A percentile compares a stretch with the other conserved stretches of the same genome.
Evolutionary conservation across 1,284 basidiomycete species (phyloP).

Genomic region (Cutaneotrichosporon sp.): DNA sequence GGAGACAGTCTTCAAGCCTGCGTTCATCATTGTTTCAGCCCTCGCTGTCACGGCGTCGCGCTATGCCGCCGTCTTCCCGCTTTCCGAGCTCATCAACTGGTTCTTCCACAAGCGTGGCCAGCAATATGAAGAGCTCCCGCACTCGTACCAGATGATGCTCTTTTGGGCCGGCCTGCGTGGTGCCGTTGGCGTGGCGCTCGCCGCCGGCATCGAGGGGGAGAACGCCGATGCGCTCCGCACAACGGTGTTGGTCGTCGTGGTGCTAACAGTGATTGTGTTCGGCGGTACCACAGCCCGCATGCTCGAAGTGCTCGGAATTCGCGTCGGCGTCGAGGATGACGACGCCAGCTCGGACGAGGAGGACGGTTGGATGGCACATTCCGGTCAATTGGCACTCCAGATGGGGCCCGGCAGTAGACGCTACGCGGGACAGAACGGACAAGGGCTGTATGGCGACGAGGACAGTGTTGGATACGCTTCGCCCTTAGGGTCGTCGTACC

Average conservation of each 20-base stretch:
- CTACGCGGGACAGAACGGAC: constrained; percentile 41
- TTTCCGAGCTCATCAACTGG: constrained; percentile 92
- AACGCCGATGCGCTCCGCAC: constrained; percentile 87
- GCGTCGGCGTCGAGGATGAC: constrained; percentile 92
- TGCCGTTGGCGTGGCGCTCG: constrained; percentile 93
- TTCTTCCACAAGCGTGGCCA: constrained; percentile 78
- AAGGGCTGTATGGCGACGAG: constrained; percentile 34
- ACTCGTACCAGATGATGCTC: constrained; percentile 96
- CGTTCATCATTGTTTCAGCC: constrained; percentile 83
- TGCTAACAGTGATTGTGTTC: constrained; percentile 90
- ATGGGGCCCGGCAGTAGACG: constrained; percentile 40
- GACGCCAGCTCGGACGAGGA: constrained; percentile 75
- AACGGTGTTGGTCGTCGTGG: constrained; percentile 92
- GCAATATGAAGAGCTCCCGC: constrained; percentile 78
- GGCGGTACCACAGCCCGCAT: constrained; percentile 95
- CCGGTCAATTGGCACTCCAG: constrained; percentile 38
- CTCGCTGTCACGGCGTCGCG: constrained; percentile 90
- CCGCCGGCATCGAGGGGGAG: constrained; percentile 86
- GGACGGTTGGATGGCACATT: constrained; percentile 33
- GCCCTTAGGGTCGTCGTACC: constrained; percentile 31
- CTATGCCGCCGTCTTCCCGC: constrained; percentile 92
- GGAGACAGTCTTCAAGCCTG: constrained; percentile 85
- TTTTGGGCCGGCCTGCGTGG: constrained; percentile 98
- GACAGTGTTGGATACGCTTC: constrained; percentile 27
- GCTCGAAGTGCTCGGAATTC: constrained; percentile 94